Evolutionary conservation across 495 filamentous ascomycete genomes (phyloP), one percentile per base, ranked within the genome.

Genomic region (Penicillium roqueforti): DNA sequence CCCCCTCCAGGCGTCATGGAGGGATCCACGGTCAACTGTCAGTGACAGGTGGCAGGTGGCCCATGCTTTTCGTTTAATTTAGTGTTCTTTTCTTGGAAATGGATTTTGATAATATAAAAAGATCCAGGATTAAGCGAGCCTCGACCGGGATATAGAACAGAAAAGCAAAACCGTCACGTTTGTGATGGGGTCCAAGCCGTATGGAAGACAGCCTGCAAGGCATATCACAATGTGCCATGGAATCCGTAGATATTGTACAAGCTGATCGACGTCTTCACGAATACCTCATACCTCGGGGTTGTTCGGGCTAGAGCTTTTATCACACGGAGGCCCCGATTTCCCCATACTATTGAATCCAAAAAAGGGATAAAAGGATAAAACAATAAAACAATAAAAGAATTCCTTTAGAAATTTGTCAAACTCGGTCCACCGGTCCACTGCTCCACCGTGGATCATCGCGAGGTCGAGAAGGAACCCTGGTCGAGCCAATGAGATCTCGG

Each of bases 31-130:
- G 40, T 36, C 37, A 39, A 45, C 31, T 39, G 39, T 40, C 44
- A 47, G 53, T 67, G 63, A 67, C 63, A 64, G 63, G 51, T 64
- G 63, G 61, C 63, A 61, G 58, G 61, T 67, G 63, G 63, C 43
- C 61, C 58, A 42, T 64, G 63, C 63, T 23, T 23, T 4, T 23
- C 22, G 4, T 23, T 4, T 23, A 4, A 9, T 20, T 36, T n/a
- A 36, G n/a, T 5, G 14, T 36, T 16, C n/a, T 36, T 34, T n/a
- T 14, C 32, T 6, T n/a, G 5, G 1, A 34, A 34, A n/a, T 14
- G 18, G 37, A 20, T 22, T 20, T 40, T 40, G n/a, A 3, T n/a
- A 34, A 13, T 6, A 34, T 14, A 1, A 0, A 29, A 1, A n/a
- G n/a, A n/a, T n/a, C n/a, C n/a, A n/a, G n/a, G 28, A 31, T 36